A percentile compares a stretch with the other conserved stretches of the same genome.
These are phyloP conservation scores for Astrephomene gubernaculifera DNA, from an alignment of 139 green algal species.

Conservation along the genomic window DNA sequence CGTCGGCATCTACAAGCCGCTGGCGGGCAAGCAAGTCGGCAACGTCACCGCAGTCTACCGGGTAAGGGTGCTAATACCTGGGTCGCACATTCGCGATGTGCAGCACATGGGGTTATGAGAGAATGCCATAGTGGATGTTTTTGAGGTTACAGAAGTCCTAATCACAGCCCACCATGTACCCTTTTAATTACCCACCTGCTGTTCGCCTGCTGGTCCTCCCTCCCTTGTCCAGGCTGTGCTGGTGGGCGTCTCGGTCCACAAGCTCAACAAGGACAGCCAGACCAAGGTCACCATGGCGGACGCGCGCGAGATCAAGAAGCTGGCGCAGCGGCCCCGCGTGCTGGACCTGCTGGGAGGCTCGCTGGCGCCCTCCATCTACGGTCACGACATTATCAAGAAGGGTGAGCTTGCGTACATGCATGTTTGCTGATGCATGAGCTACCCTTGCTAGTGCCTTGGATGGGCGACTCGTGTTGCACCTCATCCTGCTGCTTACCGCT, in stretches of 20 bases:
- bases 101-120: too few relatives aligned
- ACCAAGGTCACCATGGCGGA: constrained; percentile 53
- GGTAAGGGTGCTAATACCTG: too few relatives aligned
- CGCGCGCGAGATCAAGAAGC: constrained; percentile 49
- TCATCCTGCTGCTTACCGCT: too few relatives aligned
- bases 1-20: constrained; percentile 94
- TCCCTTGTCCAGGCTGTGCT: constrained; percentile 59
- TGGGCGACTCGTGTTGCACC: too few relatives aligned
- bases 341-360: constrained; percentile 87
- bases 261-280: constrained; percentile 63
- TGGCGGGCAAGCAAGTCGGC: constrained; percentile 68
- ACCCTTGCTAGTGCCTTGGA: too few relatives aligned
- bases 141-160: too few relatives aligned
- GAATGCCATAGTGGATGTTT: too few relatives aligned
- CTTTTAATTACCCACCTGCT: too few relatives aligned
- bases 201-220: background rate
- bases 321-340: constrained; percentile 65
- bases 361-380: constrained; percentile 97
- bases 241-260: constrained; percentile 70
- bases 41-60: constrained; percentile 69
- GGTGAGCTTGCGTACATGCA: too few relatives aligned
- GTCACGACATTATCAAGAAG: constrained; percentile 95
- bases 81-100: too few relatives aligned
- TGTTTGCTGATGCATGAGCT: too few relatives aligned
- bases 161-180: too few relatives aligned